Evolutionary conservation across 805 yeast species (phyloP).

Genomic region (Phaffomyces thermotolerans): DNA sequence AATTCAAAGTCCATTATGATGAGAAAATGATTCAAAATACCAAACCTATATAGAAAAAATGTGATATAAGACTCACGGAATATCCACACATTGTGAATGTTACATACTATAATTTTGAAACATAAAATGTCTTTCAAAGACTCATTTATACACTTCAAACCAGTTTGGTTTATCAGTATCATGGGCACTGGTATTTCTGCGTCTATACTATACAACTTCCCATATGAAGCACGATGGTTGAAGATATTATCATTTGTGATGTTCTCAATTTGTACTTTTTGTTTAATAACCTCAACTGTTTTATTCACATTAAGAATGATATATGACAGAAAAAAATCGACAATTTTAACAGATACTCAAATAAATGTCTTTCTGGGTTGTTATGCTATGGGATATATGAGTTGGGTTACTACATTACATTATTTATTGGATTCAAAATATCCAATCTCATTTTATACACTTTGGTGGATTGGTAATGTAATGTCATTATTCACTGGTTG

Average conservation of each 20-base stretch:
- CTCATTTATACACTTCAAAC: conserved; percentile 27
- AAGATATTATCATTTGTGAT: conserved; percentile 48
- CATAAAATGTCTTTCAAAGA: background rate
- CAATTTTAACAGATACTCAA: conserved; percentile 33
- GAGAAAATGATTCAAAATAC: no score
- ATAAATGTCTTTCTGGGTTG: conserved; percentile 68
- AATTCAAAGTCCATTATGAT: no score
- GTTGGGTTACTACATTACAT: conserved; percentile 53
- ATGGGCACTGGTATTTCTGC: conserved; percentile 84
- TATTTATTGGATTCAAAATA: conserved; percentile 30
- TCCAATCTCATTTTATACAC: conserved; percentile 42
- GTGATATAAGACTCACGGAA: no score
- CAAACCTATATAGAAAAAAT: no score
- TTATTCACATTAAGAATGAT: conserved; percentile 36
- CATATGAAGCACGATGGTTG: conserved; percentile 58
- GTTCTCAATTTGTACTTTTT: conserved; percentile 51
- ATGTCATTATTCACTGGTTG: conserved; percentile 54
- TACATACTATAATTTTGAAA: no score
- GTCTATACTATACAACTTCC: conserved; percentile 53
- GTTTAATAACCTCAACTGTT: conserved; percentile 36
- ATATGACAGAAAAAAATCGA: conserved; percentile 24
- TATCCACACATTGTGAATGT: no score
- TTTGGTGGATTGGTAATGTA: conserved; percentile 69
- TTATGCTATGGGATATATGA: conserved; percentile 69
- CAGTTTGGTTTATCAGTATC: conserved; percentile 61